Conservation (phyloP, 345 rosid species). For the Boechera divaricarpa region DNA sequence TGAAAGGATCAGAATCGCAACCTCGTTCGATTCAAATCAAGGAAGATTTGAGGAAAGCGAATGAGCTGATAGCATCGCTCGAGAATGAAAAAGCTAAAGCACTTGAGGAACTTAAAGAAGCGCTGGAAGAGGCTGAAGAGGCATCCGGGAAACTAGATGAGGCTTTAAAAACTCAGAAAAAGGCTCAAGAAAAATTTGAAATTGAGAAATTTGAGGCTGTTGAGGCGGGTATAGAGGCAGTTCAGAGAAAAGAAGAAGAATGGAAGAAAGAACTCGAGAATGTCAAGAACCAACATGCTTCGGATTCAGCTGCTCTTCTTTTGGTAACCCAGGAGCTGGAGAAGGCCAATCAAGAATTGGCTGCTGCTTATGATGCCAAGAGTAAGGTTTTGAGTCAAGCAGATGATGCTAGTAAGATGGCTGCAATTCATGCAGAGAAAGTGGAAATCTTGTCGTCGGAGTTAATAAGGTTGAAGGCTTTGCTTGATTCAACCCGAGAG, state of each 20-base stretch:
- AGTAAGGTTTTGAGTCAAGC: slow-evolving; percentile 79
- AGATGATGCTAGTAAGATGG: slow-evolving; percentile 82
- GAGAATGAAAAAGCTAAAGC: slow-evolving; percentile 80
- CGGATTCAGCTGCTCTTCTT: slow-evolving; percentile 75
- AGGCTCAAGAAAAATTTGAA: slow-evolving; percentile 79
- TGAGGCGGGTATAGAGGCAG: slow-evolving; percentile 87
- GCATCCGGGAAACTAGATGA: slow-evolving; percentile 73
- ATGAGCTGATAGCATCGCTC: slow-evolving; percentile 62
- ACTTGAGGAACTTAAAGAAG: slow-evolving; percentile 67
- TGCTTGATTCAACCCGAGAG: slow-evolving; percentile 77
- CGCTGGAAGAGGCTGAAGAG: slow-evolving; percentile 62
- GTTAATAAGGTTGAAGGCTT: slow-evolving; percentile 60
- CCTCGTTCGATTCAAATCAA: slow-evolving; percentile 61
- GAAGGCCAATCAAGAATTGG: slow-evolving; percentile 70
- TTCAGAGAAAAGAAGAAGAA: slow-evolving; percentile 84
- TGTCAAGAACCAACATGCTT: slow-evolving; percentile 75
- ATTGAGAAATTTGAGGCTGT: slow-evolving; percentile 85
- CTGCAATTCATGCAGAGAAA: slow-evolving; percentile 81
- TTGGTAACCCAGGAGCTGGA: slow-evolving; percentile 70
- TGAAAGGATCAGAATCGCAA: slow-evolving; percentile 70
- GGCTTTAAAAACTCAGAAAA: slow-evolving; percentile 79
- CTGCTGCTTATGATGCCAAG: slow-evolving; percentile 69
- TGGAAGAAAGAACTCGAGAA: slow-evolving; percentile 77
- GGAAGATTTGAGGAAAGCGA: slow-evolving; percentile 91
- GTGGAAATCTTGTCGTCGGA: slow-evolving; percentile 76